Evolutionary conservation across 2,329 filamentous ascomycete genomes (phyloP).

Genomic region (Penicillium brevicompactum): DNA sequence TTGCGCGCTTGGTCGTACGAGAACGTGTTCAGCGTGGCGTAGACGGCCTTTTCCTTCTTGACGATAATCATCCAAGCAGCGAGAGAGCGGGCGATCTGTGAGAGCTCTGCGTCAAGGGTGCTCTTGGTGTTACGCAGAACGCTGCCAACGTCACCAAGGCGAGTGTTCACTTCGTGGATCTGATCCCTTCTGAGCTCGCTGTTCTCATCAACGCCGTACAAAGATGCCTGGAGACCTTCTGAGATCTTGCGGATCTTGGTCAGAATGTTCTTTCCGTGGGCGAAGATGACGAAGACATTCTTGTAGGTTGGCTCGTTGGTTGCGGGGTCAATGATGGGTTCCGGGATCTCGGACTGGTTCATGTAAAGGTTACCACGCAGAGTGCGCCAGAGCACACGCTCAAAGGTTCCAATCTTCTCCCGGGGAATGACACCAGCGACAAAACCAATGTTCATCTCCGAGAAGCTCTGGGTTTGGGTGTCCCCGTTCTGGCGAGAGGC

Average conservation of each 20-base stretch:
- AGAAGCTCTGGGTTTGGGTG: slow-evolving; percentile 76
- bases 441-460: slow-evolving; percentile 98
- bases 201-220: slow-evolving; percentile 98
- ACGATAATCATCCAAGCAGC: slow-evolving; percentile 97
- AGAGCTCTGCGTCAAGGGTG: slow-evolving; percentile 88
- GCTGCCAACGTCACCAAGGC: slow-evolving; percentile 85
- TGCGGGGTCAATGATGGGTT: slow-evolving; percentile 85
- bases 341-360: slow-evolving; percentile 98
- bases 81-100: slow-evolving; percentile 87
- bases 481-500: slow-evolving; percentile 61
- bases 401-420: slow-evolving; percentile 91
- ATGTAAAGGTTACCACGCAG: slow-evolving; percentile 98
- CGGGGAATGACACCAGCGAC: slow-evolving; percentile 93
- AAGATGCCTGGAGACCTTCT: slow-evolving; percentile 90
- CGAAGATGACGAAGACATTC: slow-evolving; percentile 99
- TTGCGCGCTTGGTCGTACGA: slow-evolving; percentile 95
- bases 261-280: slow-evolving; percentile 96
- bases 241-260: slow-evolving; percentile 99
- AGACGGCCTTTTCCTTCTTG: slow-evolving; percentile 98
- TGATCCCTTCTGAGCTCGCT: slow-evolving; percentile 92
- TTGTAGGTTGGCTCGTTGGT: slow-evolving; percentile 92
- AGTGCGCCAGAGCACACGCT: slow-evolving; percentile 96
- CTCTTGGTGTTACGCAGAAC: slow-evolving; percentile 94
- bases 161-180: slow-evolving; percentile 94
- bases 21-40: slow-evolving; percentile 92